Conservation (phyloP, 2,329 filamentous ascomycete genomes). For the Alternaria sp. region DNA sequence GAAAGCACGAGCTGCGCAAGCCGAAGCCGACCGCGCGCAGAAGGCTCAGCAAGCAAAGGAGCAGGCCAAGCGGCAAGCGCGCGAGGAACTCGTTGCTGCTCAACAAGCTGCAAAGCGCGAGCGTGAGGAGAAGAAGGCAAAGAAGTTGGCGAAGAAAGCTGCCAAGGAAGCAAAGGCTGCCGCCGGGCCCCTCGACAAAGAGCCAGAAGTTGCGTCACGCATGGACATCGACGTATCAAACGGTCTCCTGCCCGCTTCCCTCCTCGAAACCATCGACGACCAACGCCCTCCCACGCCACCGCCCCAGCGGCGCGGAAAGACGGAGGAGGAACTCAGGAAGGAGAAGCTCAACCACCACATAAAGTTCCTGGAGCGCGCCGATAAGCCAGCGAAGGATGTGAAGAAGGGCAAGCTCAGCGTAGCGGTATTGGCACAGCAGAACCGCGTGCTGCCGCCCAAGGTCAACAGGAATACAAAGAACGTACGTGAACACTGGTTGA, state of each 20-base stretch:
- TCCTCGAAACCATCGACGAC: constrained; percentile 56
- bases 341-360: constrained; percentile 57
- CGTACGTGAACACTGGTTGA: constrained; percentile 52
- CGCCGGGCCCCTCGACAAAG: constrained; percentile 9
- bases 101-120: constrained; percentile 44
- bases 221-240: constrained; percentile 50
- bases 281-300: constrained; percentile 55
- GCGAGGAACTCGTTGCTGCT: constrained; percentile 38
- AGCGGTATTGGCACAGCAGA: constrained; percentile 55
- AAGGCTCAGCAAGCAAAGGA: constrained; percentile 38
- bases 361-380: constrained; percentile 56
- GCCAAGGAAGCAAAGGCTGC: constrained; percentile 20
- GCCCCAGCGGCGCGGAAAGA: constrained; percentile 25
- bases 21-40: constrained; percentile 39
- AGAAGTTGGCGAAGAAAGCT: constrained; percentile 29
- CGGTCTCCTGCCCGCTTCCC: constrained; percentile 58
- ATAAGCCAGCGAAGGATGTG: constrained; percentile 59
- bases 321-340: constrained; percentile 43
- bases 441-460: constrained; percentile 53
- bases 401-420: constrained; percentile 58
- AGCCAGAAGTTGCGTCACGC: constrained; percentile 4
- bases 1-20: constrained; percentile 35
- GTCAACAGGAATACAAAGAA: constrained; percentile 44
- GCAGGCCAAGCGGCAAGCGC: constrained; percentile 35
- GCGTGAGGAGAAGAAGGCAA: constrained; percentile 39